A percentile compares a stretch with the other conserved stretches of the same genome.
Conservation (phyloP, 371 early-diverging fungal species). For the Lichtheimia ornata region DNA sequence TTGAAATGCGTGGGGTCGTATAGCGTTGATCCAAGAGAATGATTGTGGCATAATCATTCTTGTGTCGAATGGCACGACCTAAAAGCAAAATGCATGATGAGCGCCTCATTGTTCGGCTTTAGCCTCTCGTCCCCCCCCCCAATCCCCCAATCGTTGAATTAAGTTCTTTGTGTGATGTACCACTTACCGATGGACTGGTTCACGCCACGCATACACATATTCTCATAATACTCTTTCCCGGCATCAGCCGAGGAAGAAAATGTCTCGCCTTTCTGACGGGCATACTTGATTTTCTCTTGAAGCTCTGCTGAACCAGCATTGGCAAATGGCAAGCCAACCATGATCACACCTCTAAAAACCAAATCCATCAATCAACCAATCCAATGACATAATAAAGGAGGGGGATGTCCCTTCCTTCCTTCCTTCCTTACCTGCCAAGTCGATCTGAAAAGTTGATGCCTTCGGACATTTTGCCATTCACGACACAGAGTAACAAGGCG, state of each 20-base stretch:
- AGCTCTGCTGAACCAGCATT: constrained; percentile 74
- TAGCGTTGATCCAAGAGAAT: constrained; percentile 75
- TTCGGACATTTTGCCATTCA: constrained; percentile 97
- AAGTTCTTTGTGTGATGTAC: not conserved
- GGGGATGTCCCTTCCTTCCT: too few species aligned
- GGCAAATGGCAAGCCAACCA: constrained; percentile 91
- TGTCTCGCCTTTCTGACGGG: constrained; percentile 25
- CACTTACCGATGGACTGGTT: constrained; percentile 93
- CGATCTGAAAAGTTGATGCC: constrained; percentile 96
- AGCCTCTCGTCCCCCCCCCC: not conserved
- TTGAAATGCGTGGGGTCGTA: constrained; percentile 45
- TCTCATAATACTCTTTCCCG: constrained; percentile 82
- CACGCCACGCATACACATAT: constrained; percentile 94
- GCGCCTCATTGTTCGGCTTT: not conserved
- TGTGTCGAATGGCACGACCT: constrained; percentile 92
- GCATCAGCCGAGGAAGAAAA: constrained; percentile 23
- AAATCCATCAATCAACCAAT: not conserved
- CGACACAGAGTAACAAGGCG: constrained; percentile 90
- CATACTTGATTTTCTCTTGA: constrained; percentile 75
- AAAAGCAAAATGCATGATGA: constrained; percentile 5
- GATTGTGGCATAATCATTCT: constrained; percentile 80
- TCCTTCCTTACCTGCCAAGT: constrained; percentile 63
- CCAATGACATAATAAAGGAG: not conserved
- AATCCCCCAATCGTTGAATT: too few species aligned
- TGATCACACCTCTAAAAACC: constrained; percentile 69